Conservation (phyloP, 228 moss, liverwort and hornwort species). For the Sphagnum fallax region DNA sequence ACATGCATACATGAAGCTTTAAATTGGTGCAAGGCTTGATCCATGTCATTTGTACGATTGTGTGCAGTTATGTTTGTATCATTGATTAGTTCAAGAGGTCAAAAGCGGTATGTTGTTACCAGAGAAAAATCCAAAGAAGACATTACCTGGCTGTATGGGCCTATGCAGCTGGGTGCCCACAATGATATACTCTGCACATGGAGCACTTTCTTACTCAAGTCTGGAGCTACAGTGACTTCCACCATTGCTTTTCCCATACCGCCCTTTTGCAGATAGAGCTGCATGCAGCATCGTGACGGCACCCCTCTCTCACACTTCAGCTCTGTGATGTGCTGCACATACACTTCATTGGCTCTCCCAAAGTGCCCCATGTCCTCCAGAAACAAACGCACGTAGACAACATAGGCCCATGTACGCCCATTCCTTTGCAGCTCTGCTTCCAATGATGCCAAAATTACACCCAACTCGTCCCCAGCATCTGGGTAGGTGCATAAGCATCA, state of each 20-base stretch:
- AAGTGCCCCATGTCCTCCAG: constrained; percentile 75
- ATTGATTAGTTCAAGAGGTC: too few species aligned
- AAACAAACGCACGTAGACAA: constrained; percentile 82
- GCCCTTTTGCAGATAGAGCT: constrained; percentile 57
- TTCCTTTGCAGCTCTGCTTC: constrained; percentile 41
- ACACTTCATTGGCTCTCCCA: constrained; percentile 69
- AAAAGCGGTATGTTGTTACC: too few species aligned
- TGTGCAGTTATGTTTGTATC: too few species aligned
- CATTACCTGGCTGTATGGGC: constrained; percentile 94
- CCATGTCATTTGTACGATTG: too few species aligned
- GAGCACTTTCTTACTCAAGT: constrained; percentile 64
- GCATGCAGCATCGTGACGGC: constrained; percentile 88
- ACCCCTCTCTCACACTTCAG: constrained; percentile 76
- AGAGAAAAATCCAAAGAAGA: background rate
- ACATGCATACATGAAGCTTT: too few species aligned
- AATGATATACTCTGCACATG: constrained; percentile 98
- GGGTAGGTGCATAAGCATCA: background rate
- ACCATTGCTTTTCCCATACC: constrained; percentile 48
- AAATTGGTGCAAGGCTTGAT: too few species aligned
- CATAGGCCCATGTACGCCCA: constrained; percentile 67
- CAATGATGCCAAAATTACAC: constrained; percentile 30
- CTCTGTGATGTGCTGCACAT: constrained; percentile 76
- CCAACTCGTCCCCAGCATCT: constrained; percentile 61
- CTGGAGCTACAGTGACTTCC: constrained; percentile 58
- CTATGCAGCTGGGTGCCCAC: constrained; percentile 99